Conservation (phyloP, 176 grass and related monocot genomes). For the Musa troglodytarum region DNA sequence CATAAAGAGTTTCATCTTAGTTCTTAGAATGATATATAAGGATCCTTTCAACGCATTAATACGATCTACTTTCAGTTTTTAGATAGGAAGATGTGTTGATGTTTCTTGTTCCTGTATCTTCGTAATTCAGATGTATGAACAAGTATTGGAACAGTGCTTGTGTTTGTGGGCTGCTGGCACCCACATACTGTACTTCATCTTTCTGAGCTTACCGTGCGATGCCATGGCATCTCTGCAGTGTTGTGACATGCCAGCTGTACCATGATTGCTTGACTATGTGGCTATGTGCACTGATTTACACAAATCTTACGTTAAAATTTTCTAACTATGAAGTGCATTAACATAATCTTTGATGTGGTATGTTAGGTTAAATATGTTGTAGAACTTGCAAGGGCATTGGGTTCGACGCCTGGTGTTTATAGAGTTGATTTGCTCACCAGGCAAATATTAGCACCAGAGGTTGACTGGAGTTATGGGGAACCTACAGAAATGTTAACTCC, state of each 20-base stretch:
- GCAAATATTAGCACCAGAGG: slow-evolving; percentile 53
- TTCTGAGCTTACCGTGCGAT: too few species aligned
- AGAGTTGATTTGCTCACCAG: slow-evolving; percentile 66
- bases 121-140: not conserved
- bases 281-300: not conserved
- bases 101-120: not conserved
- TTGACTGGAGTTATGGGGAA: slow-evolving; percentile 75
- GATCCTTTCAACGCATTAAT: not conserved
- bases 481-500: slow-evolving; percentile 65
- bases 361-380: slow-evolving; percentile 83
- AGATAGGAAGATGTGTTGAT: not conserved
- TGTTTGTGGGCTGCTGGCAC: too few species aligned
- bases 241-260: too few species aligned
- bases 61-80: not conserved
- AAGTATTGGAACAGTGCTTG: too few species aligned
- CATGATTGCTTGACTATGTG: too few species aligned
- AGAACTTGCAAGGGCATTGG: slow-evolving; percentile 67
- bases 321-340: not conserved
- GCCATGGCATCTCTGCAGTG: too few species aligned
- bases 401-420: slow-evolving; percentile 67
- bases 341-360: not conserved
- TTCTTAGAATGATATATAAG: not conserved
- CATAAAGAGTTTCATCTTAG: not conserved
- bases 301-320: slow-evolving; percentile 7
- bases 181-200: too few species aligned